Conservation (phyloP, 768 basidiomycete genomes). For the Kwoniella sp. region DNA sequence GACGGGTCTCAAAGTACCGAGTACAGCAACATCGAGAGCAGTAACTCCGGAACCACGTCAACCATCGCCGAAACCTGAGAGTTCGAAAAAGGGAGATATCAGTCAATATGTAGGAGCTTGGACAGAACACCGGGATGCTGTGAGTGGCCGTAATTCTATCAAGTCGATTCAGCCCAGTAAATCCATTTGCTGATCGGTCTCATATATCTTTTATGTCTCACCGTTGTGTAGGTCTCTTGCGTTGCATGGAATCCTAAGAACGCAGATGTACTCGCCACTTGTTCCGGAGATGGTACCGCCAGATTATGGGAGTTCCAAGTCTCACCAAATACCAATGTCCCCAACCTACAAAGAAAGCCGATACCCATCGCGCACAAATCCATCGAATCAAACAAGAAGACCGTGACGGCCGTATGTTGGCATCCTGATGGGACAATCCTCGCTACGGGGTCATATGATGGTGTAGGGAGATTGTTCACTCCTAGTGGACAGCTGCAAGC, state of each 20-base stretch:
- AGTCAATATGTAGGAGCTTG: conserved; percentile 17
- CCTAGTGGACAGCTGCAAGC: conserved; percentile 42
- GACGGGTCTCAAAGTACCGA: conserved; percentile 7
- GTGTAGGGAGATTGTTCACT: conserved; percentile 48
- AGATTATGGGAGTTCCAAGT: conserved; percentile 48
- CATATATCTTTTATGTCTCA: too few species aligned
- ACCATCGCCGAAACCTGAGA: neutral
- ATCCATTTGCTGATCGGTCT: neutral
- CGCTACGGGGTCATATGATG: conserved; percentile 49
- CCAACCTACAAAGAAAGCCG: conserved; percentile 21
- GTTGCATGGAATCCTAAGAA: conserved; percentile 53
- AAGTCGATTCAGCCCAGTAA: too few species aligned
- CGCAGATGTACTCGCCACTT: conserved; percentile 41
- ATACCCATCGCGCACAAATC: conserved; percentile 36
- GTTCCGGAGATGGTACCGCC: conserved; percentile 42
- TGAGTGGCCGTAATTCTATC: conserved; percentile 11
- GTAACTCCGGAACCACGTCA: conserved; percentile 8
- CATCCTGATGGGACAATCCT: conserved; percentile 51
- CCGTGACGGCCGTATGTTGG: conserved; percentile 46
- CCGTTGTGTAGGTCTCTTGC: conserved; percentile 33
- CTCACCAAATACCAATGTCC: neutral
- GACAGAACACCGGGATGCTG: conserved; percentile 36
- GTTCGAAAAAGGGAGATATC: neutral
- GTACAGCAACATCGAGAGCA: conserved; percentile 5
- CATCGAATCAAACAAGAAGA: conserved; percentile 44